Evolutionary conservation across 148 eudicot species (phyloP).

Genomic region (Nepenthes mirabilis): DNA sequence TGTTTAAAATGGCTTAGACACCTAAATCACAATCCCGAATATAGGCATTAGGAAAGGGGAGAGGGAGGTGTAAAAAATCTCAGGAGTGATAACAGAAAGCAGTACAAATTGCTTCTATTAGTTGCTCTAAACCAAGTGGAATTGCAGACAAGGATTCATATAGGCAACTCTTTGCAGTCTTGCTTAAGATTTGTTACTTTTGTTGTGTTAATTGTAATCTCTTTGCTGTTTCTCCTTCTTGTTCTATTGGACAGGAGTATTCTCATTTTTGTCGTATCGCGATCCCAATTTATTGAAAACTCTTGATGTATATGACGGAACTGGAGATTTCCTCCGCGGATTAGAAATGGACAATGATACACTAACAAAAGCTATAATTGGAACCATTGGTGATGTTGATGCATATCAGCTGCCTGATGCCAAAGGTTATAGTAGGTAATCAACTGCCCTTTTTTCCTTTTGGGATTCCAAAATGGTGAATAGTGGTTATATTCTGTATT

Average conservation of each 20-base stretch:
- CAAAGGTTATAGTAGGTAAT: conserved; percentile 95
- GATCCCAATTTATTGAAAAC: conserved; percentile 96
- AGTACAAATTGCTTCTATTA: no score
- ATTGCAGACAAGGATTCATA: no score
- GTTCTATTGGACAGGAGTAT: conserved; percentile 48
- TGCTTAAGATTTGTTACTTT: background rate
- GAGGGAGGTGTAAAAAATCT: no score
- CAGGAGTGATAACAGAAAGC: no score
- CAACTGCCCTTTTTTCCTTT: conserved; percentile 2
- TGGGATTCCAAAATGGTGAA: background rate
- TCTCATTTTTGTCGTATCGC: conserved; percentile 85
- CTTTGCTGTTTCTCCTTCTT: background rate
- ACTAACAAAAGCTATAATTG: conserved; percentile 96
- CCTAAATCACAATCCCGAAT: no score
- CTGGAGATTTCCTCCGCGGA: conserved; percentile 62
- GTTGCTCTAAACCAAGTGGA: no score
- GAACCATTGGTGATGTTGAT: conserved; percentile 95
- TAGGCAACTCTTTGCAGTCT: no score
- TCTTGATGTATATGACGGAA: conserved; percentile 84
- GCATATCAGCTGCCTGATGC: conserved; percentile 96
- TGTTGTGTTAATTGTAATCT: conserved; percentile 1
- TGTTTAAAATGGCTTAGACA: no score
- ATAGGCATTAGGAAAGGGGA: no score
- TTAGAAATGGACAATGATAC: conserved; percentile 86
- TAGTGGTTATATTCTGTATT: no score